Evolutionary conservation across 805 yeast species (phyloP).

Genomic region (Candida ortonii): DNA sequence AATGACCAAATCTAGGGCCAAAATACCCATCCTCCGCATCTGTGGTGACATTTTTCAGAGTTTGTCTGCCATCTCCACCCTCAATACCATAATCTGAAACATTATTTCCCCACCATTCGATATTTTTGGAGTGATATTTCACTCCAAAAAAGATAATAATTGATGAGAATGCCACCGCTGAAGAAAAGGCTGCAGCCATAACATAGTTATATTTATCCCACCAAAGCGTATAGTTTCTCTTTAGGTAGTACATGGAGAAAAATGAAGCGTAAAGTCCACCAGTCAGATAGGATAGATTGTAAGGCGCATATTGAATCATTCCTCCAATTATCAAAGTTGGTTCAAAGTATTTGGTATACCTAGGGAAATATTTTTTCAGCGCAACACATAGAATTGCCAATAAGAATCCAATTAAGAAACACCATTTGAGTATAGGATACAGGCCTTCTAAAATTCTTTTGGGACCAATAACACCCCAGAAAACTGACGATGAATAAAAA

Average conservation of each 20-base stretch:
- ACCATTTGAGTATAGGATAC: conserved; percentile 49
- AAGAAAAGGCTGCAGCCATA: conserved; percentile 61
- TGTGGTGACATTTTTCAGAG: conserved; percentile 5
- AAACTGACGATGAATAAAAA: conserved; percentile 53
- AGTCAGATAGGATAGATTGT: conserved; percentile 65
- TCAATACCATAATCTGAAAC: conserved; percentile 27
- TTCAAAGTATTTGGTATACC: conserved; percentile 7
- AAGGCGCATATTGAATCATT: conserved; percentile 68
- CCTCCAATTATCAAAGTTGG: conserved; percentile 64
- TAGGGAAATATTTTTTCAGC: conserved; percentile 37
- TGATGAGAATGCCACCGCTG: conserved; percentile 65
- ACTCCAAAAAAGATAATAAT: conserved; percentile 54
- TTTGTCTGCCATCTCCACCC: conserved; percentile 14
- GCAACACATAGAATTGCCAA: conserved; percentile 41
- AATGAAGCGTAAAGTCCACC: conserved; percentile 54
- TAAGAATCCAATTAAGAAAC: conserved; percentile 62
- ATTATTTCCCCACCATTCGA: conserved; percentile 67
- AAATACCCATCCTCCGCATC: conserved; percentile 12
- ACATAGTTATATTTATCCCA: conserved; percentile 76
- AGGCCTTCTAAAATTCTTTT: conserved; percentile 49
- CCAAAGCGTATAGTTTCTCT: conserved; percentile 58
- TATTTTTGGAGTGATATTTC: conserved; percentile 36
- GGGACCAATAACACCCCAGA: conserved; percentile 72
- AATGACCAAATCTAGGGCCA: conserved; percentile 7
- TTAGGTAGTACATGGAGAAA: conserved; percentile 49